These are phyloP conservation scores for Eimeria necatrix DNA, from an alignment of 169 alveolate genomes.

Conservation along the genomic window DNA sequence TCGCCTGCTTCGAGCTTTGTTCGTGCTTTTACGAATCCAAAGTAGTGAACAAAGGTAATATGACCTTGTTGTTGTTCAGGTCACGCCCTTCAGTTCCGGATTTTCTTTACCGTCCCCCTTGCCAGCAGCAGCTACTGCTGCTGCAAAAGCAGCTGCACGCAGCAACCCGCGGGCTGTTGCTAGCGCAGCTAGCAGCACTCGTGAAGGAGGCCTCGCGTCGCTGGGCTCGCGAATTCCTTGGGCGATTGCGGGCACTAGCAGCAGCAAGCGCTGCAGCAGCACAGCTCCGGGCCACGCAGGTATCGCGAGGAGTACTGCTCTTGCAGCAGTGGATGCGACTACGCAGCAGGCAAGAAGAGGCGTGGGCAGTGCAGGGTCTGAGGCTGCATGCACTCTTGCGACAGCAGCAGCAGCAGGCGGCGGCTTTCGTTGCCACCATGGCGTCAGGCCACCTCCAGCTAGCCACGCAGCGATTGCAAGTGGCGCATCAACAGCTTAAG, in stretches of 20 bases:
- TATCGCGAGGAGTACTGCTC: slow-evolving; percentile 14
- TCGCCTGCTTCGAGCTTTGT: background rate
- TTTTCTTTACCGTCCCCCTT: slow-evolving; percentile 74
- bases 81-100: slow-evolving; percentile 79
- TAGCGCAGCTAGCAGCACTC: slow-evolving; percentile 17
- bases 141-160: slow-evolving; percentile 64
- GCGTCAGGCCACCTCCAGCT: slow-evolving; percentile 50
- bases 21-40: background rate
- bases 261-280: slow-evolving; percentile 7
- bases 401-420: slow-evolving; percentile 61
- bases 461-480: background rate
- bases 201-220: slow-evolving; percentile 16
- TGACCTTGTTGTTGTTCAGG: slow-evolving; percentile 14
- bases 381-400: slow-evolving; percentile 23
- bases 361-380: slow-evolving; percentile 28
- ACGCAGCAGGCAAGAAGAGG: background rate
- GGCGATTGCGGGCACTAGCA: background rate
- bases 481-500: slow-evolving; percentile 35
- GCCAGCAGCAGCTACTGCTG: slow-evolving; percentile 73
- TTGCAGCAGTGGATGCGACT: slow-evolving; percentile 11
- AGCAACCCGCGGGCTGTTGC: slow-evolving; percentile 39
- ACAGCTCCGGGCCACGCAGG: background rate
- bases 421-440: slow-evolving; percentile 30
- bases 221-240: background rate
- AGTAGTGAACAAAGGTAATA: background rate